A percentile compares a stretch with the other conserved stretches of the same genome.
Evolutionary conservation across 225 moss, liverwort and hornwort species (phyloP).

Genomic region (Polytrichum formosum): DNA sequence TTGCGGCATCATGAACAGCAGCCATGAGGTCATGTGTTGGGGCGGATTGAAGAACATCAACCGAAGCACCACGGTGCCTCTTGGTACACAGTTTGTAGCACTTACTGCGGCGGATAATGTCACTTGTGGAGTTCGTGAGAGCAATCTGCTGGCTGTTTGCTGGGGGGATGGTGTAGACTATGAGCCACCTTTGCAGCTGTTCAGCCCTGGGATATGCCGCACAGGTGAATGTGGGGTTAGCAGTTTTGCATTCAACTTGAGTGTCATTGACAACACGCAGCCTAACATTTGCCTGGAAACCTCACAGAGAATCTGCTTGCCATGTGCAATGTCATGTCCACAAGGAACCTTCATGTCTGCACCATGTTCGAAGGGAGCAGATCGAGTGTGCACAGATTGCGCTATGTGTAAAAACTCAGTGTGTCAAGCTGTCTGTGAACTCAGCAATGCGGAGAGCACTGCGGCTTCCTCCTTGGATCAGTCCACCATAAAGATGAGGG

Average conservation of each 20-base stretch:
- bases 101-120: slow-evolving; percentile 50
- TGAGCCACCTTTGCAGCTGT: slow-evolving; percentile 56
- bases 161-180: slow-evolving; percentile 47
- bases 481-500: slow-evolving; percentile 5
- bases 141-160: slow-evolving; percentile 46
- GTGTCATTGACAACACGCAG: slow-evolving; percentile 27
- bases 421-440: slow-evolving; percentile 33
- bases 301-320: slow-evolving; percentile 42
- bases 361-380: slow-evolving; percentile 26
- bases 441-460: background rate
- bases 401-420: slow-evolving; percentile 29
- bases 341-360: slow-evolving; percentile 37
- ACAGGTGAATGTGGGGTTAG: slow-evolving; percentile 19
- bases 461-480: background rate
- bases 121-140: slow-evolving; percentile 58
- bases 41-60: slow-evolving; percentile 12
- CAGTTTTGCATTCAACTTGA: slow-evolving; percentile 51
- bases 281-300: slow-evolving; percentile 40
- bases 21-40: slow-evolving; percentile 38
- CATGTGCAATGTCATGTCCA: slow-evolving; percentile 48
- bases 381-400: slow-evolving; percentile 45
- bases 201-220: slow-evolving; percentile 56
- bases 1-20: slow-evolving; percentile 36
- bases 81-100: slow-evolving; percentile 32
- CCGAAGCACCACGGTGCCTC: slow-evolving; percentile 8